A percentile compares a stretch with the other conserved stretches of the same genome.
These are phyloP conservation scores for Fraxinus nigra DNA, from an alignment of 305 asterid genomes.

Conservation along the genomic window DNA sequence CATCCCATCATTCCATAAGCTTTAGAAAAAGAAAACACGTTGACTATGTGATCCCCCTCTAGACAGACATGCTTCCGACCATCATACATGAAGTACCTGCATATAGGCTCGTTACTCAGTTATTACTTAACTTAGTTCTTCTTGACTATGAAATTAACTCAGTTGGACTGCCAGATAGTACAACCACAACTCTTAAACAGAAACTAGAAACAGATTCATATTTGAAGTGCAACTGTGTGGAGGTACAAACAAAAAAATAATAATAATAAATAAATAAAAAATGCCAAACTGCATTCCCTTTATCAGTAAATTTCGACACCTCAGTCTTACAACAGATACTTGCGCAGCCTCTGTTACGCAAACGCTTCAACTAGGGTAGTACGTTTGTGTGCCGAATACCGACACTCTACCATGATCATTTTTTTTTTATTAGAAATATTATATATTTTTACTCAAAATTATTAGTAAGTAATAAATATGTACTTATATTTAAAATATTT, in stretches of 20 bases:
- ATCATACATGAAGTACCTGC: constrained; percentile 97
- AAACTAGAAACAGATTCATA: neutral
- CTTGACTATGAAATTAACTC: too few species aligned
- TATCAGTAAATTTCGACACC: neutral
- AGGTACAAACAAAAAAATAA: neutral
- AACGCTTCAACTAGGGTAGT: too few species aligned
- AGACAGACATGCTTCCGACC: constrained; percentile 74
- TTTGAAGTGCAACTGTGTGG: neutral
- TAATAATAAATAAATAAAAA: too few species aligned
- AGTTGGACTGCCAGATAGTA: neutral
- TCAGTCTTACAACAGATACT: neutral
- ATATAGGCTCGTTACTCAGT: neutral
- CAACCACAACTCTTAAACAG: neutral
- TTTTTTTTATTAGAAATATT: too few species aligned
- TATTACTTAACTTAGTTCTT: neutral
- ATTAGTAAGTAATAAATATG: too few species aligned
- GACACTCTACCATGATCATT: too few species aligned
- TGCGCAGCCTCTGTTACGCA: neutral
- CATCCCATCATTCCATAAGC: constrained; percentile 99
- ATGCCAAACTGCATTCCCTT: neutral
- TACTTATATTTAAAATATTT: too few species aligned
- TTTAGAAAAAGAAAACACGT: constrained; percentile 90
- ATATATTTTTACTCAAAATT: too few species aligned
- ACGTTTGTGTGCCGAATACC: too few species aligned
- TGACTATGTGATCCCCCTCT: constrained; percentile 84